phyloP scores from a whole-genome alignment of 306 rosid species.

The Astragalus membranaceus region DNA sequence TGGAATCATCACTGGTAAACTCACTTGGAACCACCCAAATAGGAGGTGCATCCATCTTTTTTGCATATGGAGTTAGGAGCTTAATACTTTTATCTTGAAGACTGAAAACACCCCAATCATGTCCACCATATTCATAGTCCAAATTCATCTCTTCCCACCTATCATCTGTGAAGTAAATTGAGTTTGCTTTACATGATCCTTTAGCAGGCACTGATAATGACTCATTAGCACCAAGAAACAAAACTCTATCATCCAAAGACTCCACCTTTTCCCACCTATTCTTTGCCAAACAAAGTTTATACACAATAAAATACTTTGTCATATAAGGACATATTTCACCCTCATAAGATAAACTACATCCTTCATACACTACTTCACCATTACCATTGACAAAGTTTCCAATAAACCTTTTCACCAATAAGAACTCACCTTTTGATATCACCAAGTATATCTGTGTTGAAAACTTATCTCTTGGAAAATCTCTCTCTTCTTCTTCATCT shows the following conservation, averaged over 20 bases:
- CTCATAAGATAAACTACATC: neutral
- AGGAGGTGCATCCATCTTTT: conserved; percentile 2
- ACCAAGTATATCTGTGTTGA: neutral
- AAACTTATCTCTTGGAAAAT: neutral
- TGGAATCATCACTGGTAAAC: neutral
- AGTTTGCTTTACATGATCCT: neutral
- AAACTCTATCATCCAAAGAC: neutral
- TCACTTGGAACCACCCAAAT: neutral
- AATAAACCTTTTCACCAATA: conserved; percentile 1
- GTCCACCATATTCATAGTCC: neutral
- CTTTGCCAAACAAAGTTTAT: neutral
- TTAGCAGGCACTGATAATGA: neutral
- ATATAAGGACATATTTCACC: conserved; percentile 8
- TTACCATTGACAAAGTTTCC: neutral
- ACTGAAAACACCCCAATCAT: conserved; percentile 6
- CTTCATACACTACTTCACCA: conserved; percentile 5
- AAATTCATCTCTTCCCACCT: conserved; percentile 8
- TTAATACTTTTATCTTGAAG: neutral
- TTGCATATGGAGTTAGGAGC: neutral
- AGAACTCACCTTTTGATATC: neutral
- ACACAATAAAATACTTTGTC: conserved; percentile 7
- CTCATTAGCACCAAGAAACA: conserved; percentile 16
- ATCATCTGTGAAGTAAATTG: conserved; percentile 13
- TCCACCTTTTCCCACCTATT: neutral
- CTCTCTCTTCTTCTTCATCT: neutral